phyloP scores from a whole-genome alignment of 371 early-diverging fungal genomes.

The Syncephalastrum monosporum region DNA sequence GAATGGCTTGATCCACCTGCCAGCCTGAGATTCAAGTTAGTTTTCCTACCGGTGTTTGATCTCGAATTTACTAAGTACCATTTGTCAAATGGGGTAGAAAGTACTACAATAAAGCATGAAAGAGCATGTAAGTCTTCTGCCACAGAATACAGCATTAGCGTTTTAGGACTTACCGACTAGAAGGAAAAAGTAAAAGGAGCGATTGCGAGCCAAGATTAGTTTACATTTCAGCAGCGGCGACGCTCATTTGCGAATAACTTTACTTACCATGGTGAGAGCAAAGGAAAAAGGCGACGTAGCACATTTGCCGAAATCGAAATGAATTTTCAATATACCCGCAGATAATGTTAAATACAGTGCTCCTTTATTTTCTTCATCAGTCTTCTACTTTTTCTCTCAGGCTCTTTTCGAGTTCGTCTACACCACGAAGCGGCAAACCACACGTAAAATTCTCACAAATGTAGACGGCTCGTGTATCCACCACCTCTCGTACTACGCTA shows the following conservation, averaged over 20 bases:
- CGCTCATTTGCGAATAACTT: background rate
- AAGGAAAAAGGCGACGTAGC: too few relatives aligned
- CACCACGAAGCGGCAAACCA: conserved; percentile 39
- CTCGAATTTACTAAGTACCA: conserved; percentile 28
- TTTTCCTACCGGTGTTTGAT: background rate
- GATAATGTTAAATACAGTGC: too few relatives aligned
- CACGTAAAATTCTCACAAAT: conserved; percentile 55
- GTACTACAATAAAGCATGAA: conserved; percentile 38
- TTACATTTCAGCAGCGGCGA: background rate
- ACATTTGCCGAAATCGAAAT: too few relatives aligned
- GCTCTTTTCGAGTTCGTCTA: conserved; percentile 3
- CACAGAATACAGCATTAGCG: too few relatives aligned
- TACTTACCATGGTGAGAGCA: too few relatives aligned
- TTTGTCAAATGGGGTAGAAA: conserved; percentile 82
- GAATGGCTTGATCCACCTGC: conserved; percentile 99
- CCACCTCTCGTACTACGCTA: conserved; percentile 8
- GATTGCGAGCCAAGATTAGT: background rate
- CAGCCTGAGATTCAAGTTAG: conserved; percentile 61
- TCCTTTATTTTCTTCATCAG: too few relatives aligned
- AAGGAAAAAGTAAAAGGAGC: background rate
- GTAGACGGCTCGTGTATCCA: conserved; percentile 18
- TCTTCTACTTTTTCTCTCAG: too few relatives aligned
- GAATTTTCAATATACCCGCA: too few relatives aligned
- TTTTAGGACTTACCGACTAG: conserved; percentile 17
- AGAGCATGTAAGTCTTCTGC: too few relatives aligned